phyloP scores from a whole-genome alignment of 257 asterid species.

The Forsythia viridissima region DNA sequence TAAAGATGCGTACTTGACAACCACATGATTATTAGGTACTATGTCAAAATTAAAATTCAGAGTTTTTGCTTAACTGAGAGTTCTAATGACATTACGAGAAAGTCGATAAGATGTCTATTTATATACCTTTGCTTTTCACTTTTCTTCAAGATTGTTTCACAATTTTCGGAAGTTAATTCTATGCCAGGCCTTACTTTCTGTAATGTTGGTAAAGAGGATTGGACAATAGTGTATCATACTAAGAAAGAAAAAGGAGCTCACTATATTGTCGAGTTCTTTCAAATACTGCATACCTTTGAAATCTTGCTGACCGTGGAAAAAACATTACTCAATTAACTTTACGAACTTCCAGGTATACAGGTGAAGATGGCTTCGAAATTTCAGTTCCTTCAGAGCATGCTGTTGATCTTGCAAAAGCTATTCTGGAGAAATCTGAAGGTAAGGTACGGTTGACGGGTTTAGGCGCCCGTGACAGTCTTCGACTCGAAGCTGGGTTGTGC shows the following conservation, averaged over 20 bases:
- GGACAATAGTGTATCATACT: background rate
- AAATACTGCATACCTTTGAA: background rate
- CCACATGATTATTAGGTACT: background rate
- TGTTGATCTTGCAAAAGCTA: constrained; percentile 48
- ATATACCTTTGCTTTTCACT: background rate
- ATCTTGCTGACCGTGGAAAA: background rate
- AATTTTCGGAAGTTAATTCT: background rate
- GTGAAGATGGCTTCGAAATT: constrained; percentile 64
- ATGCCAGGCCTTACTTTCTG: background rate
- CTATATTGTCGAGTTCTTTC: background rate
- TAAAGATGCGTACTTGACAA: background rate
- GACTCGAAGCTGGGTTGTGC: constrained; percentile 60
- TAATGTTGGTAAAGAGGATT: too few relatives aligned
- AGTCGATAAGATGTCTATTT: background rate
- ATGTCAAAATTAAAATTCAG: background rate
- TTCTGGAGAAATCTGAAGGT: constrained; percentile 65
- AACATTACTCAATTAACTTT: background rate
- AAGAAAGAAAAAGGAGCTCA: background rate
- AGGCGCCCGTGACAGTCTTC: constrained; percentile 65
- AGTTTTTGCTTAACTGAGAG: background rate
- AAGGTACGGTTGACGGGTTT: constrained; percentile 48
- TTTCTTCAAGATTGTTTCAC: background rate
- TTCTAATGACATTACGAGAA: background rate
- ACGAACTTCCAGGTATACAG: constrained; percentile 54
- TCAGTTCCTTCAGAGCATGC: constrained; percentile 57